Percentiles rank a stretch among this genome's conserved stretches.
These are phyloP conservation scores for Fusarium sp. DNA, from an alignment of 2,329 filamentous ascomycete species.

Conservation along the genomic window DNA sequence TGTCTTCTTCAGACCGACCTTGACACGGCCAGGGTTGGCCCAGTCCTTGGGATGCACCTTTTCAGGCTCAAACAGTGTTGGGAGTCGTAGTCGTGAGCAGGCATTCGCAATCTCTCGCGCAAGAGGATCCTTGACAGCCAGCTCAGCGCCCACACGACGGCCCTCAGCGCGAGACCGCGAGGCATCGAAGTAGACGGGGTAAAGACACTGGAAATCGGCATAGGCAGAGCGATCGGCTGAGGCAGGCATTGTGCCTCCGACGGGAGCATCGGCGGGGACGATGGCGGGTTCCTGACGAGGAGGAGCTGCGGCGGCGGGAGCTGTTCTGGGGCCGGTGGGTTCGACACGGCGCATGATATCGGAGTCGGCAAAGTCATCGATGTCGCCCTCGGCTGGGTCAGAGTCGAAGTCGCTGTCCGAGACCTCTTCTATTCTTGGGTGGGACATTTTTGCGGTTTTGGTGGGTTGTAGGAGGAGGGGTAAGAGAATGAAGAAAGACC, in stretches of 20 bases:
- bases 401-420: conserved; percentile 82
- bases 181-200: conserved; percentile 95
- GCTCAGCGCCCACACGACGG: conserved; percentile 76
- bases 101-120: conserved; percentile 90
- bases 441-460: conserved; percentile 70
- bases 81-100: conserved; percentile 76
- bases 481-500: background rate
- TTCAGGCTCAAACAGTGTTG: conserved; percentile 86
- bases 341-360: conserved; percentile 65
- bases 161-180: conserved; percentile 80
- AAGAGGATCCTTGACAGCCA: conserved; percentile 86
- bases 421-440: conserved; percentile 92
- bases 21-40: conserved; percentile 93
- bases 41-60: conserved; percentile 97
- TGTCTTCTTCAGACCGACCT: conserved; percentile 70
- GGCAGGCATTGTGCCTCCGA: conserved; percentile 46
- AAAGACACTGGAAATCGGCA: conserved; percentile 87
- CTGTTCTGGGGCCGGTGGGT: conserved; percentile 43
- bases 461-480: conserved; percentile 13
- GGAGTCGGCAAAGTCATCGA: conserved; percentile 70
- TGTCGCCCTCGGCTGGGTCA: conserved; percentile 89
- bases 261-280: conserved; percentile 47
- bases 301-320: conserved; percentile 45
- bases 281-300: conserved; percentile 43
- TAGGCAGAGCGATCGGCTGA: conserved; percentile 66